Conservation (phyloP, 1,284 basidiomycete genomes). For the Phellopilus nigrolimitatus region DNA sequence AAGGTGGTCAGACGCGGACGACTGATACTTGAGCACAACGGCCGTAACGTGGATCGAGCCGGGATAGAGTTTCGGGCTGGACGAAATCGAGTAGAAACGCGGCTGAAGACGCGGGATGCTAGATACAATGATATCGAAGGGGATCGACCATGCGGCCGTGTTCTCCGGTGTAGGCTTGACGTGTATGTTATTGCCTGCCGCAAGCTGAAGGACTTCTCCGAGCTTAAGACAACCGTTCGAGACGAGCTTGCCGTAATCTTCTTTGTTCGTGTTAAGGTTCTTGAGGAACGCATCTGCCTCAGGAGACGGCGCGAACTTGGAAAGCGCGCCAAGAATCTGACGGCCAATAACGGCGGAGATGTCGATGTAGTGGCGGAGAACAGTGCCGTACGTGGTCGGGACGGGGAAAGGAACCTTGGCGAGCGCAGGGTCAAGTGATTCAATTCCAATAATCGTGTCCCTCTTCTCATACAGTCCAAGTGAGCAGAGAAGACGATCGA, state of each 20-base stretch:
- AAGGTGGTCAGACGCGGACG: constrained; percentile 48
- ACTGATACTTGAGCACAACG: constrained; percentile 90
- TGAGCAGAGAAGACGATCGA: constrained; percentile 81
- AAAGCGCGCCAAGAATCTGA: constrained; percentile 83
- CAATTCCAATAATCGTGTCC: constrained; percentile 83
- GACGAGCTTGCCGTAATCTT: constrained; percentile 75
- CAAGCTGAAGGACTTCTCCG: constrained; percentile 87
- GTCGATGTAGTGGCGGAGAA: constrained; percentile 96
- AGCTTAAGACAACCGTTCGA: constrained; percentile 82
- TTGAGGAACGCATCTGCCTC: constrained; percentile 74
- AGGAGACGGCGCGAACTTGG: constrained; percentile 84
- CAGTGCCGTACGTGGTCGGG: constrained; percentile 91
- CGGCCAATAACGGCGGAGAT: constrained; percentile 91
- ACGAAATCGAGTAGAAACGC: constrained; percentile 98
- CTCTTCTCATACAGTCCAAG: constrained; percentile 81
- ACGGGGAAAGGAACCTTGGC: constrained; percentile 99
- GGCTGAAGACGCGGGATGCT: constrained; percentile 91
- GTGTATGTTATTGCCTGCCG: constrained; percentile 72
- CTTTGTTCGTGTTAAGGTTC: constrained; percentile 83
- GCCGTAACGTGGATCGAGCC: constrained; percentile 91
- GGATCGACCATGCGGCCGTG: constrained; percentile 86
- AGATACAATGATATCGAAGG: constrained; percentile 95
- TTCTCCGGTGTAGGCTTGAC: constrained; percentile 56
- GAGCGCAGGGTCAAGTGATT: constrained; percentile 93
- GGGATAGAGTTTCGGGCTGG: constrained; percentile 88